Base-by-base conservation (phyloP, 768 basidiomycete genomes). In the Coprinopsis marcescibilis region DNA sequence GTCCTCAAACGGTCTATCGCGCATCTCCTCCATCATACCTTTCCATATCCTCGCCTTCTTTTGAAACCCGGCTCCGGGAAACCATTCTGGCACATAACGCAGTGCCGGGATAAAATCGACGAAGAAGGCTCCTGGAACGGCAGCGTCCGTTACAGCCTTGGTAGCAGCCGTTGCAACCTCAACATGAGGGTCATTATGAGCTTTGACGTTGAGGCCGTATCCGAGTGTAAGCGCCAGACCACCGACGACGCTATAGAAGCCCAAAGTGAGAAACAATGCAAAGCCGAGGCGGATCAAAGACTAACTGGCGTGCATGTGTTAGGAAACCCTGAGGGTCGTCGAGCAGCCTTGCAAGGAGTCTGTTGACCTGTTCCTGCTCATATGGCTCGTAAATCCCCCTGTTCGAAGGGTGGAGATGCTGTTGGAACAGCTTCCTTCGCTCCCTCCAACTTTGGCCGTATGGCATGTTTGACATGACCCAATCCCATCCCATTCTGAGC, bases 11-110 rank as follows among this genome's bases (percentile, higher is more conserved):
- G 74, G 73, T 11, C 60, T 47, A 13, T 70, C 62, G 10, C 63
- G 56, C 56, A 75, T 66, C 21, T 63, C 57, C 10, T 64, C 49
- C 33, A 66, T 62, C 3, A 57, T n/a, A 62, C 60, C 77, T 78
- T 81, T 21, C 30, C 25, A 29, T 12, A 54, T 48, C 2, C 45
- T 57, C 0, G 78, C 81, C 43, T 77, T 73, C 27, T 65, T 65
- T 55, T 77, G 66, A 69, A 83, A 85, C 0, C 70, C 70, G 0
- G 78, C 73, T 13, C 81, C 83, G 3, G 83, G 83, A 26, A 78
- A 56, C 76, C 77, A 85, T 36, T 57, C 53, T 0, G 83, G 83
- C 1, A 83, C 55, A 51, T 75, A 60, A 52, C 65, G 65, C 15
- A 72, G 59, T 3, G 57, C 27, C 0, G 70, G 69, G 1, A 74